Percentiles rank a stretch among this genome's conserved stretches.
Conservation (phyloP, 148 eudicot species). For the Nyssa sinensis region DNA sequence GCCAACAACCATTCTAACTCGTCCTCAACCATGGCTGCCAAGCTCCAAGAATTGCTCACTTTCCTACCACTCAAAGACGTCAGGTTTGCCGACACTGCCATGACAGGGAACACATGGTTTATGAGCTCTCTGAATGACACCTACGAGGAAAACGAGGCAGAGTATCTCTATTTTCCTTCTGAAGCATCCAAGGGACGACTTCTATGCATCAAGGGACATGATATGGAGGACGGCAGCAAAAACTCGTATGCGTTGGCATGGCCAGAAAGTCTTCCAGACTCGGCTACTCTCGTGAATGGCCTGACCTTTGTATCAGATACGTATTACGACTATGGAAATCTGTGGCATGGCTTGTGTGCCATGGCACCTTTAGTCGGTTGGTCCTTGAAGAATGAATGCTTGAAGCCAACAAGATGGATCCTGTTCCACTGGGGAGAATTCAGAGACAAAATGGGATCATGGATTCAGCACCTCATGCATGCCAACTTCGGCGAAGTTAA, state of each 20-base stretch:
- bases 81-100: conserved; percentile 22
- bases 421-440: conserved; percentile 46
- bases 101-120: conserved; percentile 49
- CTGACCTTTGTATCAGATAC: conserved; percentile 36
- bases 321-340: conserved; percentile 29
- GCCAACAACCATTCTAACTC: neutral
- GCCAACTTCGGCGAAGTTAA: conserved; percentile 10
- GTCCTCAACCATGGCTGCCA: conserved; percentile 14
- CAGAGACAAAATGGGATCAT: conserved; percentile 26
- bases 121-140: conserved; percentile 46
- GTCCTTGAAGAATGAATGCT: conserved; percentile 32
- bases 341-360: conserved; percentile 44
- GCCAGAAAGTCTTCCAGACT: conserved; percentile 33
- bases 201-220: conserved; percentile 41
- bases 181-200: conserved; percentile 33
- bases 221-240: conserved; percentile 33
- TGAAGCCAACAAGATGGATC: conserved; percentile 38
- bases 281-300: conserved; percentile 35
- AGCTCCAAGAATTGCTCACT: conserved; percentile 36
- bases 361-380: conserved; percentile 39
- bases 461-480: conserved; percentile 30
- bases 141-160: conserved; percentile 30
- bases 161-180: conserved; percentile 37
- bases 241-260: conserved; percentile 53
- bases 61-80: conserved; percentile 46